Percentiles rank a stretch among this genome's conserved stretches.
Conservation (phyloP, 208 protist genomes). For the Crithidia thermophila region DNA sequence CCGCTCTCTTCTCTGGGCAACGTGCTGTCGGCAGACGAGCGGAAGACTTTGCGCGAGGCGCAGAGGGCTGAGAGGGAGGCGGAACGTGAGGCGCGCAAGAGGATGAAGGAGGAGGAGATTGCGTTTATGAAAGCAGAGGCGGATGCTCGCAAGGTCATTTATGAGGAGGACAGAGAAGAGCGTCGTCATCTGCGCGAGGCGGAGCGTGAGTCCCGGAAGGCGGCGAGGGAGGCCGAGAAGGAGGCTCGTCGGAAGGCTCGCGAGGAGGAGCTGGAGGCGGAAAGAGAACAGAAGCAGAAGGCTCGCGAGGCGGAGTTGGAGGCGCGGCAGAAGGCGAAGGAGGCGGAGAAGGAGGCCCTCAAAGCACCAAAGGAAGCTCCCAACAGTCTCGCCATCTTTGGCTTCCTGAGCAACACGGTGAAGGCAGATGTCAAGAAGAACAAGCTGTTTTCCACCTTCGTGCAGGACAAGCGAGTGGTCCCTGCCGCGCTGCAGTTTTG, state of each 20-base stretch:
- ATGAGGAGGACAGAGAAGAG: constrained; percentile 19
- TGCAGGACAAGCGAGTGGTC: constrained; percentile 78
- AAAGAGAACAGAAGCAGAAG: constrained; percentile 18
- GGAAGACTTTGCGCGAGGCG: constrained; percentile 6
- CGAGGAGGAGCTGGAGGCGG: constrained; percentile 31
- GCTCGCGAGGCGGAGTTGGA: constrained; percentile 18
- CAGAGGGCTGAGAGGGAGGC: constrained; percentile 25
- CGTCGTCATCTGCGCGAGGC: constrained; percentile 18
- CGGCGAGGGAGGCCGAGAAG: constrained; percentile 22
- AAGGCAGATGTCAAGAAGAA: constrained; percentile 45
- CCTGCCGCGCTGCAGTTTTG: constrained; percentile 71
- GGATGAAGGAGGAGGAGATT: constrained; percentile 23
- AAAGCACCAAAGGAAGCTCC: constrained; percentile 20
- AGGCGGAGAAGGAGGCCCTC: constrained; percentile 20
- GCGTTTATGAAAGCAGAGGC: constrained; percentile 20
- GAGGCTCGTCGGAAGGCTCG: constrained; percentile 29
- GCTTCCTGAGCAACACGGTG: constrained; percentile 54
- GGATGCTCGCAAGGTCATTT: constrained; percentile 16
- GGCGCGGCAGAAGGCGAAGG: constrained; percentile 26
- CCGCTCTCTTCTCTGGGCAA: constrained; percentile 18
- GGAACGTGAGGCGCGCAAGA: constrained; percentile 24
- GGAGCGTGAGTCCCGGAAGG: constrained; percentile 29
- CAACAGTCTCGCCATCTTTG: constrained; percentile 59
- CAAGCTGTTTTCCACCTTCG: constrained; percentile 74
- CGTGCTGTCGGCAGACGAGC: constrained; percentile 19